Conservation (phyloP, 495 filamentous ascomycete genomes). For the Glarea lozoyensis region DNA sequence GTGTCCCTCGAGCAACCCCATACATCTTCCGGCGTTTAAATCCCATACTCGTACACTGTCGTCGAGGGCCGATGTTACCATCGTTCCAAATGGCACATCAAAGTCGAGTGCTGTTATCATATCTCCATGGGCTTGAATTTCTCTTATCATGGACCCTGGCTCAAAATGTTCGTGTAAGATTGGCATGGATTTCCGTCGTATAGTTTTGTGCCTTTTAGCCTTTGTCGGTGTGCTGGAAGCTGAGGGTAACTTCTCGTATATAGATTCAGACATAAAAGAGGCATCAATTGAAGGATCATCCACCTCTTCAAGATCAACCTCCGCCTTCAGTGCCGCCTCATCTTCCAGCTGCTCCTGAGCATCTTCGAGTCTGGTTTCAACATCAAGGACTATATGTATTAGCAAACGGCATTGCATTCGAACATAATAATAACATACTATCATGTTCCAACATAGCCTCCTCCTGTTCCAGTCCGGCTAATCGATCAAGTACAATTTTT, state of each 20-base stretch:
- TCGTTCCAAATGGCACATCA: constrained; percentile 88
- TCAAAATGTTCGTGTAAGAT: constrained; percentile 94
- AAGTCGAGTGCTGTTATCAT: constrained; percentile 88
- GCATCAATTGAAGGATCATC: constrained; percentile 50
- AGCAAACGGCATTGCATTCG: constrained; percentile 8
- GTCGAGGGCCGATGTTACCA: constrained; percentile 91
- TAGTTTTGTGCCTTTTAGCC: constrained; percentile 56
- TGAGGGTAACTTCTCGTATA: constrained; percentile 85
- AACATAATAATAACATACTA: constrained; percentile 39
- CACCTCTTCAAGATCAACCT: constrained; percentile 41
- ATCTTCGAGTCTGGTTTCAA: constrained; percentile 82
- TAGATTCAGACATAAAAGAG: constrained; percentile 94
- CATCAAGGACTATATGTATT: constrained; percentile 57
- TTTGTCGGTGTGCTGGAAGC: constrained; percentile 39
- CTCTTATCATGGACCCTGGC: constrained; percentile 79
- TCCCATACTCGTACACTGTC: constrained; percentile 98
- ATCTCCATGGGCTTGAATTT: constrained; percentile 83
- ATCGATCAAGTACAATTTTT: constrained; percentile 80
- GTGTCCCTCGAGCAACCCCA: constrained; percentile 85
- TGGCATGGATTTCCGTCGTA: constrained; percentile 73
- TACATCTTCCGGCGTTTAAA: constrained; percentile 82
- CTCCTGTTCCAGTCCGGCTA: constrained; percentile 86
- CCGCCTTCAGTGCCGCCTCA: constrained; percentile 49
- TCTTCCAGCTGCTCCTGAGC: constrained; percentile 68
- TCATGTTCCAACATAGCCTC: constrained; percentile 87